Evolutionary conservation across 192 early-diverging fungal species (phyloP), one percentile per base, ranked within the genome.

Genomic region (Funneliformis mosseae): DNA sequence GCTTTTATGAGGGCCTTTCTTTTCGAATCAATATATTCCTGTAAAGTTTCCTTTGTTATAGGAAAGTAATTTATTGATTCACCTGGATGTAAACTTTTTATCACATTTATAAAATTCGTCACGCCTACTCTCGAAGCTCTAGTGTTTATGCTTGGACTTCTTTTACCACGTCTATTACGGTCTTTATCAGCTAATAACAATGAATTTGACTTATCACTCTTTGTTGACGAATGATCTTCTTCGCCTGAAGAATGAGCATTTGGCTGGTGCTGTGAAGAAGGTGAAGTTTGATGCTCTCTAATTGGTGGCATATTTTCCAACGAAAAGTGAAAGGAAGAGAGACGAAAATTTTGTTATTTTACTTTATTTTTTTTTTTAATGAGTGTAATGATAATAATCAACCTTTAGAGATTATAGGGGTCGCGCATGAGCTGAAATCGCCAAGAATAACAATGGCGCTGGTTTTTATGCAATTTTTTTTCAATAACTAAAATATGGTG

Each of bases 61-160:
- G 77, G 77, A 59, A 79, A 79, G 55, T 79, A 69, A 68, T 27
- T 68, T 39, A 63, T 79, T 14, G 64, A 60, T 70, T 79, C 67
- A 2, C 67, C 68, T 9, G 64, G 43, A 55, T 79, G 78, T 48
- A 79, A 27, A 70, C 18, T 33, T 60, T 79, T 79, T n/a, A 79
- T 71, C 1, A 71, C 48, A 41, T 79, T 71, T 27, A 79, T 79
- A 70, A 79, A 79, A 79, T 79, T 79, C 3, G 67, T 79, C 4
- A 79, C 67, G 18, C 77, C 77, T 3, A 79, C 77, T 9, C 77
- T 23, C 9, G 77, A 70, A 23, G 77, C 77, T 69, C 77, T 6
- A 11, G 77, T 79, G n/a, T 70, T 59, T 12, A 79, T 68, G 27
- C 67, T 79, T 2, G 77, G 67, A 23, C 12, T 18, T 27, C 62